Evolutionary conservation across 2,329 filamentous ascomycete genomes (phyloP), one percentile per base, ranked within the genome.

Genomic region (Coccinonectria pachysandricola): DNA sequence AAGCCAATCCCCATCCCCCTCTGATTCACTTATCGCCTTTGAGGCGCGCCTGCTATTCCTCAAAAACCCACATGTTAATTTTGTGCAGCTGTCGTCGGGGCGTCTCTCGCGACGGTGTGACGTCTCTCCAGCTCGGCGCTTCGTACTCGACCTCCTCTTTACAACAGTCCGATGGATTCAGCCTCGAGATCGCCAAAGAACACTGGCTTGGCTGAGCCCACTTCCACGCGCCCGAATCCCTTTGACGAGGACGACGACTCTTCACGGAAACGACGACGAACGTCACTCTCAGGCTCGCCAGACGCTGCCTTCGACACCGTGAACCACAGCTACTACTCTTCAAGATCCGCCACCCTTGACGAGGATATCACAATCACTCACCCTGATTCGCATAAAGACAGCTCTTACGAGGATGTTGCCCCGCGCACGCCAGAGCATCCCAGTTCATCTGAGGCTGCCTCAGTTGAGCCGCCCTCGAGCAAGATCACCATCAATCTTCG

Each of bases 401-500:
- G 49, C 32, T 52, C 42, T 37, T 62, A 64, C 57, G 59, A 55
- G 34, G 43, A 60, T 31, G 56, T 61, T 32, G 31, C 39, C 16
- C 60, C 60, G n/a, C 56, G 53, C 31, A 68, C 63, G 3, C 64
- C 62, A 15, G 55, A 60, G 24, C 49, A 35, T 22, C 45, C 42
- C 21, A 40, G 49, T 15, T 38, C 46, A 23, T 43, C 52, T 26
- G 40, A 47, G 20, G 47, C 55, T 26, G 48, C 49, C 23, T 35
- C 49, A 15, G 41, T 29, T 17, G 45, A 48, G 23, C 46, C 47
- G 19, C 60, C 65, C 18, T 71, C 71, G 3, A 75, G 67, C 49
- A 65, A 59, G 43, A 67, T 76, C 25, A 76, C 72, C 7, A 65
- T 77, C 28, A 76, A 75, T 42, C 54, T 76, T 24, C 67, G 71